These are phyloP conservation scores for Mycena vitilis DNA, from an alignment of 768 basidiomycete species.

Conservation along the genomic window DNA sequence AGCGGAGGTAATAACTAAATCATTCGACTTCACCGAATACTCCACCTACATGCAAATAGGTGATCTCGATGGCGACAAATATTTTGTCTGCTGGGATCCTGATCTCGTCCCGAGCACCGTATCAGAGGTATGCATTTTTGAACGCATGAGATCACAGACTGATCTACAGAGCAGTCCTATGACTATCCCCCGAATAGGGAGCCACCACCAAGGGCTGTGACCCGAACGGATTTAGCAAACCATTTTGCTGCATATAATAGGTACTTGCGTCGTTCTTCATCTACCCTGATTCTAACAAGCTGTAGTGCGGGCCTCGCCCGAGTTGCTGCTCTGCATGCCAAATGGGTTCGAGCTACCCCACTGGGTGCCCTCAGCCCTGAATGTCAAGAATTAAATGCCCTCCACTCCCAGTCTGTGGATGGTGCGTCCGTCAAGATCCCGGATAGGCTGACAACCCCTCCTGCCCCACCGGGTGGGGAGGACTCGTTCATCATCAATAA, in stretches of 20 bases:
- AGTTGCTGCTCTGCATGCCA: slow-evolving; percentile 66
- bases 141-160: background rate
- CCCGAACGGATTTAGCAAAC: slow-evolving; percentile 67
- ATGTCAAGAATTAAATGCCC: slow-evolving; percentile 78
- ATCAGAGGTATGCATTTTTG: slow-evolving; percentile 51
- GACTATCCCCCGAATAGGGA: slow-evolving; percentile 76
- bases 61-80: slow-evolving; percentile 75
- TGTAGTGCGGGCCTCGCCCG: slow-evolving; percentile 66
- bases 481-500: slow-evolving; percentile 65
- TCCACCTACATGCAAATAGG: slow-evolving; percentile 35
- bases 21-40: background rate
- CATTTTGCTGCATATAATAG: slow-evolving; percentile 75
- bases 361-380: slow-evolving; percentile 70
- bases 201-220: slow-evolving; percentile 57
- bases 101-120: slow-evolving; percentile 68
- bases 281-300: background rate
- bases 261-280: slow-evolving; percentile 42
- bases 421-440: slow-evolving; percentile 72
- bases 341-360: slow-evolving; percentile 68
- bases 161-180: slow-evolving; percentile 59
- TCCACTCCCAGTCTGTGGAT: slow-evolving; percentile 78
- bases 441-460: slow-evolving; percentile 63
- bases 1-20: slow-evolving; percentile 55
- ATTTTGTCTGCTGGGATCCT: slow-evolving; percentile 77
- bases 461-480: slow-evolving; percentile 48